phyloP scores from a whole-genome alignment of 1,139 yeast genomes.

The Debaryomyces singareniensis region DNA sequence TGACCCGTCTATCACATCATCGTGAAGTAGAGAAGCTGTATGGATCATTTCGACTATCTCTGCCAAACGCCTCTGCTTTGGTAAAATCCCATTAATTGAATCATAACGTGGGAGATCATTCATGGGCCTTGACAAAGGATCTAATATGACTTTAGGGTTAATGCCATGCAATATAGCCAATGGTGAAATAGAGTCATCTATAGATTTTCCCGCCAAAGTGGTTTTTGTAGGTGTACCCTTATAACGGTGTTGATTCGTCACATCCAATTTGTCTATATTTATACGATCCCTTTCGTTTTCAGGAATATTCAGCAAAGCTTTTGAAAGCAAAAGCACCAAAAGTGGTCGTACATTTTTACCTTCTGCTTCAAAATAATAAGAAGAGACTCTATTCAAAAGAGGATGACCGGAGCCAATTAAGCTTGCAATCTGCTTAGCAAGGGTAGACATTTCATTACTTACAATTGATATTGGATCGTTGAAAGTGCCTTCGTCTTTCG shows the following conservation, averaged over 20 bases:
- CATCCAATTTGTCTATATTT: slow-evolving; percentile 54
- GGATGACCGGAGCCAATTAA: slow-evolving; percentile 94
- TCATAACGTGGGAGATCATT: slow-evolving; percentile 62
- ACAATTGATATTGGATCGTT: slow-evolving; percentile 85
- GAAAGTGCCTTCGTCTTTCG: slow-evolving; percentile 44
- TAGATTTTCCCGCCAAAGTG: slow-evolving; percentile 49
- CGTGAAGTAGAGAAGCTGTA: slow-evolving; percentile 93
- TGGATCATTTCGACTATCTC: slow-evolving; percentile 98
- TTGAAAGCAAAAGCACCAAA: slow-evolving; percentile 74
- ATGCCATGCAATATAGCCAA: slow-evolving; percentile 80
- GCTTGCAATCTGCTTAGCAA: slow-evolving; percentile 81
- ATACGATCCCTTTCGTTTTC: slow-evolving; percentile 59
- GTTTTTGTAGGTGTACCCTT: slow-evolving; percentile 43
- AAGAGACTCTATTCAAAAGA: slow-evolving; percentile 78
- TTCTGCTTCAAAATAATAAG: slow-evolving; percentile 91
- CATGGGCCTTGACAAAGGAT: slow-evolving; percentile 81
- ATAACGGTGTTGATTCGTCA: slow-evolving; percentile 56
- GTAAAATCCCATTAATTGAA: slow-evolving; percentile 63
- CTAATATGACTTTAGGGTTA: slow-evolving; percentile 71
- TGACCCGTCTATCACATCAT: slow-evolving; percentile 92
- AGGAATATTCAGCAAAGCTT: slow-evolving; percentile 78
- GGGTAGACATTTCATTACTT: slow-evolving; percentile 87
- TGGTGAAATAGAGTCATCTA: slow-evolving; percentile 66
- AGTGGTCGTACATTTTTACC: slow-evolving; percentile 95
- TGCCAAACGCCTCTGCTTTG: slow-evolving; percentile 91